Percentiles rank a stretch among this genome's conserved stretches.
phyloP scores from a whole-genome alignment of 257 asterid species.

The Ilex aquifolium region DNA sequence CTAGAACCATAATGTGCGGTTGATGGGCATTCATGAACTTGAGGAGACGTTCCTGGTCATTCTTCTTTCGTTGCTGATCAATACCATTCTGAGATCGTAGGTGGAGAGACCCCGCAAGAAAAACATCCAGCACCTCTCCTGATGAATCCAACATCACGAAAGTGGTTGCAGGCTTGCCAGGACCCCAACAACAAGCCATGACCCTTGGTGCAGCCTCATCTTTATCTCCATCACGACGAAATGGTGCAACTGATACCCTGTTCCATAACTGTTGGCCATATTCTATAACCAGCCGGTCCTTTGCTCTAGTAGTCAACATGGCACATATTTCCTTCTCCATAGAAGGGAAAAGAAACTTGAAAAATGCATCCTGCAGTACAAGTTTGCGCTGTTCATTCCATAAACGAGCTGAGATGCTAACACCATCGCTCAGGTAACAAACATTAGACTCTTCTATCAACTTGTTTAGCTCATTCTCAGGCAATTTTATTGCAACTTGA shows the following conservation, averaged over 20 bases:
- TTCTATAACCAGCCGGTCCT: constrained; percentile 63
- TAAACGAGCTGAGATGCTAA: constrained; percentile 88
- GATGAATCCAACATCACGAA: constrained; percentile 96
- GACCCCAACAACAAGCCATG: constrained; percentile 99
- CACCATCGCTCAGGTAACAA: constrained; percentile 88
- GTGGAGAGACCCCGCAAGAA: constrained; percentile 76
- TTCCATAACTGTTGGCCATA: constrained; percentile 84
- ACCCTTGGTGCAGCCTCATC: constrained; percentile 86
- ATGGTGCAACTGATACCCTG: constrained; percentile 82
- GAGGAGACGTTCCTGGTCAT: constrained; percentile 90
- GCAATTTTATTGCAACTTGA: constrained; percentile 76
- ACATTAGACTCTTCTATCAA: constrained; percentile 68
- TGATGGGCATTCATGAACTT: constrained; percentile 98
- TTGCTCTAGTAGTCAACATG: constrained; percentile 66
- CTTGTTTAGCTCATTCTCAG: constrained; percentile 59
- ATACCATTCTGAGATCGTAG: constrained; percentile 80
- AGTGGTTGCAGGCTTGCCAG: constrained; percentile 94
- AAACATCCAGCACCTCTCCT: constrained; percentile 84
- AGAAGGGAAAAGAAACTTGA: constrained; percentile 68
- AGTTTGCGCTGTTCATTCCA: constrained; percentile 96
- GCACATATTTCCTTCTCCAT: constrained; percentile 92
- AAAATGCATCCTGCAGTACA: constrained; percentile 81
- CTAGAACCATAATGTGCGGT: constrained; percentile 85
- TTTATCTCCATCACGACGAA: constrained; percentile 61
- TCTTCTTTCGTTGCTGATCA: constrained; percentile 85